These are phyloP conservation scores for Paxillus involutus DNA, from an alignment of 768 basidiomycete species.

Conservation along the genomic window DNA sequence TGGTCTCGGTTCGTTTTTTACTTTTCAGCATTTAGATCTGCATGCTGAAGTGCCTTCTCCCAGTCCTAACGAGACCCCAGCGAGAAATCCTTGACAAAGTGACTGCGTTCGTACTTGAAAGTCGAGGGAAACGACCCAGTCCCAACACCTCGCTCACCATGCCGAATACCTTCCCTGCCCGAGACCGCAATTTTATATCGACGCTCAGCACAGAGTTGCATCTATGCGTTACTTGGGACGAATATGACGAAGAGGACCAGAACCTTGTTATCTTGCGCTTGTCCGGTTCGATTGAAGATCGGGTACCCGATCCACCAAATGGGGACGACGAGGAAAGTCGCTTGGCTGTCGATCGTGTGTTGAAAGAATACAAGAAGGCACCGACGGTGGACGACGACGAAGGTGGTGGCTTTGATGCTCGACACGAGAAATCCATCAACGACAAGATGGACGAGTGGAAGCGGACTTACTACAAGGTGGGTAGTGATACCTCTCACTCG, in stretches of 20 bases:
- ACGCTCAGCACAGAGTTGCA: slow-evolving; percentile 77
- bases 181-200: slow-evolving; percentile 78
- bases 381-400: too few relatives aligned
- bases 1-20: slow-evolving; percentile 56
- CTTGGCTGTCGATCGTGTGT: too few relatives aligned
- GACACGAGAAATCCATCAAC: too few relatives aligned
- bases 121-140: slow-evolving; percentile 32
- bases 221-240: slow-evolving; percentile 85
- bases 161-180: slow-evolving; percentile 76
- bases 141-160: slow-evolving; percentile 47
- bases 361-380: too few relatives aligned
- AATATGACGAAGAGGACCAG: slow-evolving; percentile 81
- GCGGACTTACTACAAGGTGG: too few relatives aligned
- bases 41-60: background rate
- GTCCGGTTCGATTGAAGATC: slow-evolving; percentile 44
- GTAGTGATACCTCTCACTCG: too few relatives aligned
- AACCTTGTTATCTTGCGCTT: slow-evolving; percentile 74
- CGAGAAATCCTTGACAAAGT: slow-evolving; percentile 78
- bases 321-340: slow-evolving; percentile 66
- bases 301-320: slow-evolving; percentile 29
- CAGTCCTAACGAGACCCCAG: slow-evolving; percentile 74
- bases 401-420: too few relatives aligned
- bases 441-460: too few relatives aligned
- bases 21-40: background rate
- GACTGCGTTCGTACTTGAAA: slow-evolving; percentile 66